These are phyloP conservation scores for Trichocomaceae sp. DNA, from an alignment of 2,329 filamentous ascomycete genomes.

Conservation along the genomic window DNA sequence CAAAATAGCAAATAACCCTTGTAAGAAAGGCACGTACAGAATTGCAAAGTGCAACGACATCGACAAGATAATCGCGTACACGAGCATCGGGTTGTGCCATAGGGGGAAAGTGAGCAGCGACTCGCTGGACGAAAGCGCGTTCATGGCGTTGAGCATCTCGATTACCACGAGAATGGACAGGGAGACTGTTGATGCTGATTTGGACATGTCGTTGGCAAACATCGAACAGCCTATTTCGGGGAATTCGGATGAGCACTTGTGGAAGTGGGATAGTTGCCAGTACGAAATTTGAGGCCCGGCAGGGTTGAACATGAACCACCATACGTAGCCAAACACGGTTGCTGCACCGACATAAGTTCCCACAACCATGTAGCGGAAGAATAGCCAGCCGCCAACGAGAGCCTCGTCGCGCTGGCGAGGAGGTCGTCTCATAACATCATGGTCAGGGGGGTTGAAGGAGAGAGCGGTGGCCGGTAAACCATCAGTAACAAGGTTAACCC, in stretches of 20 bases:
- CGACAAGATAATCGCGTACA: constrained; percentile 85
- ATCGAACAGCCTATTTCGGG: constrained; percentile 86
- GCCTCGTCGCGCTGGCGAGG: constrained; percentile 89
- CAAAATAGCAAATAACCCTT: constrained; percentile 82
- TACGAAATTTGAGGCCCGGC: constrained; percentile 88
- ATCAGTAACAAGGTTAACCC: constrained; percentile 98
- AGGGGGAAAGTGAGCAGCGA: constrained; percentile 85
- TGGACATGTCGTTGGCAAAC: constrained; percentile 79
- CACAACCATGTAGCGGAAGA: constrained; percentile 95
- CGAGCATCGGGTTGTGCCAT: constrained; percentile 98
- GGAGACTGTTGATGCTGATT: constrained; percentile 86
- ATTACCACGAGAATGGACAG: constrained; percentile 90
- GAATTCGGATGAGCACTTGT: constrained; percentile 80
- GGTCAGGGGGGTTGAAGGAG: constrained; percentile 96
- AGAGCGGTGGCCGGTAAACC: constrained; percentile 92
- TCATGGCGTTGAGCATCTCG: constrained; percentile 99
- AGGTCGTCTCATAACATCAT: constrained; percentile 92
- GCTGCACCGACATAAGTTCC: constrained; percentile 91
- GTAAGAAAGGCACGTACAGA: constrained; percentile 83
- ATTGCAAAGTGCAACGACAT: constrained; percentile 95
- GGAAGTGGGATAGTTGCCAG: constrained; percentile 85
- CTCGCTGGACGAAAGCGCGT: constrained; percentile 91
- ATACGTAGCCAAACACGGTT: constrained; percentile 95
- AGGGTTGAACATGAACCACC: constrained; percentile 98
- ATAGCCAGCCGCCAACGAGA: constrained; percentile 90